Evolutionary conservation across 1,284 basidiomycete species (phyloP).

Genomic region (Phaffia rhodozyma): DNA sequence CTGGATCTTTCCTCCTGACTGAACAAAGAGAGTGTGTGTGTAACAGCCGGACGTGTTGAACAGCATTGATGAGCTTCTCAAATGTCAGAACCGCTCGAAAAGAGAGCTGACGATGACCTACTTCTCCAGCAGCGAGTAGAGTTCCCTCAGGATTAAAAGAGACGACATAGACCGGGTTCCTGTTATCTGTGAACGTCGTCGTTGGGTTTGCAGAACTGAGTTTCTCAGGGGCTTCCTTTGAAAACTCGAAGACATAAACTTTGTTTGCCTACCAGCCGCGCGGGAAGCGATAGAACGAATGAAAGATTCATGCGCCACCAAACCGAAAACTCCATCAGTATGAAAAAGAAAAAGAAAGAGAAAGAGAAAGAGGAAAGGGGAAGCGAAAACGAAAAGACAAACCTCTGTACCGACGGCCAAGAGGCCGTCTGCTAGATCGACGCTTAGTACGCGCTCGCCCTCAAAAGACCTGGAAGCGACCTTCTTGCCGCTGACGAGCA

Average conservation of each 20-base stretch:
- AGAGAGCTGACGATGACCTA: constrained; percentile 32
- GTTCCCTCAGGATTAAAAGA: constrained; percentile 68
- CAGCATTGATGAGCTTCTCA: no score
- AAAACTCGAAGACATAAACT: constrained; percentile 11
- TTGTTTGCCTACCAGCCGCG: constrained; percentile 5
- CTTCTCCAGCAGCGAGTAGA: constrained; percentile 68
- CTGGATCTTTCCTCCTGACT: constrained; percentile 68
- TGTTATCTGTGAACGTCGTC: constrained; percentile 52
- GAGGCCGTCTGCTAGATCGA: constrained; percentile 29
- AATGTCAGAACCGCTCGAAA: neutral
- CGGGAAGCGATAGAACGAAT: no score
- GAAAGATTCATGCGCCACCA: no score
- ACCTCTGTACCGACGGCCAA: constrained; percentile 68
- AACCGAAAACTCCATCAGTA: no score
- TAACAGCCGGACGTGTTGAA: neutral
- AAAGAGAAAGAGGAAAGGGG: neutral
- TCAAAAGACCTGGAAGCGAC: constrained; percentile 14
- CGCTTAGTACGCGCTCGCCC: constrained; percentile 11
- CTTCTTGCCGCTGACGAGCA: constrained; percentile 26
- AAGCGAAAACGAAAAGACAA: constrained; percentile 22
- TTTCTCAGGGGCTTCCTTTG: neutral
- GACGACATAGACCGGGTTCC: constrained; percentile 58
- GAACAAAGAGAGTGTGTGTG: neutral
- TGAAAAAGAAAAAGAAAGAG: neutral
- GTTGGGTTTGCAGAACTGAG: constrained; percentile 17